Percentiles rank a stretch among this genome's conserved stretches.
phyloP scores from a whole-genome alignment of 768 basidiomycete species.

The Suillus decipiens region DNA sequence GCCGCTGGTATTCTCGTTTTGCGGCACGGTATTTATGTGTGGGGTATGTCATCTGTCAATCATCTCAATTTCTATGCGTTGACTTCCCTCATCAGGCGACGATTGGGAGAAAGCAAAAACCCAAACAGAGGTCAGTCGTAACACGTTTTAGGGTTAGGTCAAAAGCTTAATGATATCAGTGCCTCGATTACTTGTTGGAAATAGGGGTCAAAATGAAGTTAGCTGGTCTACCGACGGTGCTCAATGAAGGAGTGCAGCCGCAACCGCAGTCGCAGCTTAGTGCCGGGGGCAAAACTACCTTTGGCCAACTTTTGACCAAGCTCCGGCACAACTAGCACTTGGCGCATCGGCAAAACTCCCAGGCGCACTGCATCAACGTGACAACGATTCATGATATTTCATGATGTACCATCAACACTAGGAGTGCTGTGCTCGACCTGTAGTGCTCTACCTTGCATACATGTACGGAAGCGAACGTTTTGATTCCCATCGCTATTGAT shows the following conservation, averaged over 20 bases:
- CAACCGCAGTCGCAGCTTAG: no score
- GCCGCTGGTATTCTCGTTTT: constrained; percentile 78
- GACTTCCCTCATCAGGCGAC: constrained; percentile 38
- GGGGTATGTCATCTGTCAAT: constrained; percentile 52
- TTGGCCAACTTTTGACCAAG: no score
- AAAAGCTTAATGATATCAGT: constrained; percentile 43
- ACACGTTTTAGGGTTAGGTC: constrained; percentile 1
- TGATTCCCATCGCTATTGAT: neutral
- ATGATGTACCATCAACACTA: no score
- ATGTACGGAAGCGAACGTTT: neutral
- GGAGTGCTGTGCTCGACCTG: neutral
- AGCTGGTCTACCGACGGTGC: constrained; percentile 56
- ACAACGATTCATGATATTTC: no score
- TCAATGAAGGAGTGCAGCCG: constrained; percentile 22
- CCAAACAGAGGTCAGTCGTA: constrained; percentile 66
- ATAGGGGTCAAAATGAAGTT: constrained; percentile 82
- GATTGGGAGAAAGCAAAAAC: constrained; percentile 92
- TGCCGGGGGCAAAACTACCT: no score
- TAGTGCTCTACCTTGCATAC: neutral
- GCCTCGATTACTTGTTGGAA: constrained; percentile 90
- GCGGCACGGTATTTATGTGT: constrained; percentile 82
- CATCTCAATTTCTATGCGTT: constrained; percentile 10
- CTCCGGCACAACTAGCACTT: no score
- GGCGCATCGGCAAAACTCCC: no score
- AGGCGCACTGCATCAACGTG: no score